These are phyloP conservation scores for Leucocoprinus birnbaumii DNA, from an alignment of 768 basidiomycete genomes.

Conservation along the genomic window DNA sequence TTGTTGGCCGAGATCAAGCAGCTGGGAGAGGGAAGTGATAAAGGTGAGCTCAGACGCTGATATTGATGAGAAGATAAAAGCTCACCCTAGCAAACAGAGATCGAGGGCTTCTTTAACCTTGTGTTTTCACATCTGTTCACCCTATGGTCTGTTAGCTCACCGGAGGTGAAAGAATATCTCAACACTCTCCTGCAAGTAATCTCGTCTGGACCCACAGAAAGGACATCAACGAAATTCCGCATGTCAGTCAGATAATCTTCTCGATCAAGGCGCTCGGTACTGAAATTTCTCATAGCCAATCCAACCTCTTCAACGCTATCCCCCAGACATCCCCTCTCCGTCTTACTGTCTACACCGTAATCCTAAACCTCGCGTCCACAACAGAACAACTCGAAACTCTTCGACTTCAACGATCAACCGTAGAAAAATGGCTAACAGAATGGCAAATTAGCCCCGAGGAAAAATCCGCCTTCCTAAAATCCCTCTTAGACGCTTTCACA, in stretches of 20 bases:
- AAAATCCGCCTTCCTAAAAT: slow-evolving; percentile 64
- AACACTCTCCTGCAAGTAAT: slow-evolving; percentile 51
- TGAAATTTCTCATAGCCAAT: slow-evolving; percentile 44
- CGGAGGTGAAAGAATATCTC: slow-evolving; percentile 53
- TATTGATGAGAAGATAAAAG: slow-evolving; percentile 4
- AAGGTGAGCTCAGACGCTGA: slow-evolving; percentile 46
- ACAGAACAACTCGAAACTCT: slow-evolving; percentile 65
- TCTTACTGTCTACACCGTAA: slow-evolving; percentile 54
- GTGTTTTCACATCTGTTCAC: slow-evolving; percentile 70
- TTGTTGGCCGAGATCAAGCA: slow-evolving; percentile 62
- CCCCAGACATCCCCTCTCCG: slow-evolving; percentile 67
- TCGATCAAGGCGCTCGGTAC: slow-evolving; percentile 3
- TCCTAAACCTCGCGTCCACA: slow-evolving; percentile 55
- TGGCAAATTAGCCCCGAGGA: slow-evolving; percentile 66
- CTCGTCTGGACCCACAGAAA: slow-evolving; percentile 49
- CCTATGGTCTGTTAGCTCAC: slow-evolving; percentile 51
- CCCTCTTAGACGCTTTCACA: slow-evolving; percentile 56
- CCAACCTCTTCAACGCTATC: slow-evolving; percentile 79
- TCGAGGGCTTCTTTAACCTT: slow-evolving; percentile 87
- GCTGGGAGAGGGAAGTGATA: slow-evolving; percentile 75
- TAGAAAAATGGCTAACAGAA: slow-evolving; percentile 78
- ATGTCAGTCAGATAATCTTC: slow-evolving; percentile 44
- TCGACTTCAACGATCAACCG: slow-evolving; percentile 51
- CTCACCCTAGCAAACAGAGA: slow-evolving; percentile 34
- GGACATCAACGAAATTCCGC: slow-evolving; percentile 66